Evolutionary conservation across 1,139 yeast genomes (phyloP).

Genomic region (Blastobotrys niveus): DNA sequence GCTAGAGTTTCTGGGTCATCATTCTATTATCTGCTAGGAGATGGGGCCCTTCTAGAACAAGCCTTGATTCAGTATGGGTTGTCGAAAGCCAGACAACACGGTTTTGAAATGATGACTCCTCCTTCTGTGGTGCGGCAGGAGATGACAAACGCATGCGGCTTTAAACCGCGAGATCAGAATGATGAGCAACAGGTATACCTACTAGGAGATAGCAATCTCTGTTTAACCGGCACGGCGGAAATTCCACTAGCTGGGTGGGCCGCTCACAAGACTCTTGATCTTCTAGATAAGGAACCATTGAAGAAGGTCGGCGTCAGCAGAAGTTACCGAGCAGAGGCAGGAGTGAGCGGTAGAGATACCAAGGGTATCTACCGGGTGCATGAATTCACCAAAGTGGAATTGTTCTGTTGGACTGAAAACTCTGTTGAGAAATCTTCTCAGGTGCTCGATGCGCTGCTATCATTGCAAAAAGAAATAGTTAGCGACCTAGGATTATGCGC

Average conservation of each 20-base stretch:
- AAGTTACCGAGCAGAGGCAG: constrained; percentile 94
- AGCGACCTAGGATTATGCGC: constrained; percentile 69
- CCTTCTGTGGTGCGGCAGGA: constrained; percentile 82
- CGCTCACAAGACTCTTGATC: constrained; percentile 41
- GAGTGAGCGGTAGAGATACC: constrained; percentile 91
- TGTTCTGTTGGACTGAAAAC: constrained; percentile 66
- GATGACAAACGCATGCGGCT: constrained; percentile 85
- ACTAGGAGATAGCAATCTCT: constrained; percentile 44
- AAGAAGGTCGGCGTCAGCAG: constrained; percentile 78
- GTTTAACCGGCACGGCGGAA: constrained; percentile 93
- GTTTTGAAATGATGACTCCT: constrained; percentile 69
- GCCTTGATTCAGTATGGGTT: constrained; percentile 81
- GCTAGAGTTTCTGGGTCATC: constrained; percentile 77
- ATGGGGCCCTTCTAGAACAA: constrained; percentile 84
- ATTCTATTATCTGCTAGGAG: constrained; percentile 80
- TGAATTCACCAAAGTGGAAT: constrained; percentile 94
- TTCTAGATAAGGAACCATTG: constrained; percentile 40
- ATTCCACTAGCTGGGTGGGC: constrained; percentile 80
- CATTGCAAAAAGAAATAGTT: constrained; percentile 61
- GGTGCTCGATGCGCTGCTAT: constrained; percentile 51
- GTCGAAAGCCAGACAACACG: constrained; percentile 55
- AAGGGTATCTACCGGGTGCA: constrained; percentile 92
- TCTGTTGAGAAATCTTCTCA: constrained; percentile 38
- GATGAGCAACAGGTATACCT: constrained; percentile 82
- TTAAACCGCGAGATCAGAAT: constrained; percentile 85